A percentile compares a stretch with the other conserved stretches of the same genome.
These are phyloP conservation scores for Serendipita sp. DNA, from an alignment of 1,284 basidiomycete genomes.

Conservation along the genomic window DNA sequence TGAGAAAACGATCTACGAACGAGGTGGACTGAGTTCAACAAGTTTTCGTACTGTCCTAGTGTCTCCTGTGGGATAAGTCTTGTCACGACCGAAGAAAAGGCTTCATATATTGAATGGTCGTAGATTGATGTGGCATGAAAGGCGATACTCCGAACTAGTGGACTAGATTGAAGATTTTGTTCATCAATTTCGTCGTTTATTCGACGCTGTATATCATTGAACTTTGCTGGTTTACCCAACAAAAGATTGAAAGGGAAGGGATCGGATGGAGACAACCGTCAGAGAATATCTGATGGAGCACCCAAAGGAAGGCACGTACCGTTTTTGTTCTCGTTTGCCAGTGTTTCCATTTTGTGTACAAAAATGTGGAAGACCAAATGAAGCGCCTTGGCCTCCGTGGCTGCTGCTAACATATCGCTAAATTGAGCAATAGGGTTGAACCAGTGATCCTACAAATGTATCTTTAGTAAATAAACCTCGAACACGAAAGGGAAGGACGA, in stretches of 20 bases:
- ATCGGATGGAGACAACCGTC: background rate
- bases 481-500: conserved; percentile 18
- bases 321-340: conserved; percentile 77
- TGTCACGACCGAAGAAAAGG: conserved; percentile 58
- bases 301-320: conserved; percentile 34
- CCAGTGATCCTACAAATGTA: conserved; percentile 26
- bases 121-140: conserved; percentile 84
- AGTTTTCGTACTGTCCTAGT: conserved; percentile 58
- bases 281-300: background rate
- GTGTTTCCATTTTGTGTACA: conserved; percentile 88
- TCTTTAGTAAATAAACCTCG: conserved; percentile 3
- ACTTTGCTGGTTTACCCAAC: conserved; percentile 47
- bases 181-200: conserved; percentile 73
- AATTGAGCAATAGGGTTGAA: conserved; percentile 62
- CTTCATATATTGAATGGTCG: conserved; percentile 77
- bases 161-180: conserved; percentile 38
- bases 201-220: conserved; percentile 72
- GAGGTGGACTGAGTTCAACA: conserved; percentile 69
- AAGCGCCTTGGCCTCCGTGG: background rate
- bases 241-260: background rate
- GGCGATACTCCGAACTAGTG: conserved; percentile 44
- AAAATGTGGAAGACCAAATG: conserved; percentile 76
- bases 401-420: conserved; percentile 33
- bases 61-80: conserved; percentile 59
- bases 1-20: conserved; percentile 28